These are phyloP conservation scores for Vararia minispora DNA, from an alignment of 768 basidiomycete genomes.

Conservation along the genomic window DNA sequence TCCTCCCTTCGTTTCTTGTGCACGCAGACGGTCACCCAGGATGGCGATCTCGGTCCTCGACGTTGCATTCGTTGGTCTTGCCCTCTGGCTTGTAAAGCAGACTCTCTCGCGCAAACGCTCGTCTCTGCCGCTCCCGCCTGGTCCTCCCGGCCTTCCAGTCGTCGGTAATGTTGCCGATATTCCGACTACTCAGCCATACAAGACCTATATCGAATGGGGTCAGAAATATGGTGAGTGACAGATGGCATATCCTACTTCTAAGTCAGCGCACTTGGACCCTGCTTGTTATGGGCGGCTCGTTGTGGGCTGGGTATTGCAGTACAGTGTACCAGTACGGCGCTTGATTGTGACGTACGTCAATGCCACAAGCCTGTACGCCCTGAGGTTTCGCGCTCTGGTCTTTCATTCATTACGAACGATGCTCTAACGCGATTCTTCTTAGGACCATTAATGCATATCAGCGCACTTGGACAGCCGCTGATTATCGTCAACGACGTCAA, in stretches of 20 bases:
- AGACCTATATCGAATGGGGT: slow-evolving; percentile 16
- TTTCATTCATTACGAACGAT: too few species aligned
- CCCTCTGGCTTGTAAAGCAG: not conserved
- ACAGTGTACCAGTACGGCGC: too few species aligned
- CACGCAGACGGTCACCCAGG: too few species aligned
- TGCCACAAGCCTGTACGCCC: too few species aligned
- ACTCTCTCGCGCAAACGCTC: not conserved
- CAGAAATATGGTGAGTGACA: slow-evolving; percentile 16
- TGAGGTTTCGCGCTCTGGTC: too few species aligned
- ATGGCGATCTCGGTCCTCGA: slow-evolving; percentile 21
- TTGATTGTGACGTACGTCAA: too few species aligned
- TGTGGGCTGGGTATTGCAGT: too few species aligned
- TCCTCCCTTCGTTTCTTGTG: too few species aligned
- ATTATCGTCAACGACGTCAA: slow-evolving; percentile 3
- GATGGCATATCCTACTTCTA: too few species aligned
- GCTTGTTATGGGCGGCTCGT: too few species aligned
- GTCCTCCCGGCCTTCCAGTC: slow-evolving; percentile 12
- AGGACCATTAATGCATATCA: not conserved
- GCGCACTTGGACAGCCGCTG: not conserved
- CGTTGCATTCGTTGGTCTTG: not conserved
- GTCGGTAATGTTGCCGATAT: slow-evolving; percentile 16
- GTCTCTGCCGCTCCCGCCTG: slow-evolving; percentile 11
- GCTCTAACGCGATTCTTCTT: too few species aligned
- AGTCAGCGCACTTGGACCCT: too few species aligned
- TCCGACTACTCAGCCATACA: slow-evolving; percentile 11